Evolutionary conservation across 2,329 filamentous ascomycete species (phyloP), one percentile per base, ranked within the genome.

Genomic region (Chaetomium olivaceum): DNA sequence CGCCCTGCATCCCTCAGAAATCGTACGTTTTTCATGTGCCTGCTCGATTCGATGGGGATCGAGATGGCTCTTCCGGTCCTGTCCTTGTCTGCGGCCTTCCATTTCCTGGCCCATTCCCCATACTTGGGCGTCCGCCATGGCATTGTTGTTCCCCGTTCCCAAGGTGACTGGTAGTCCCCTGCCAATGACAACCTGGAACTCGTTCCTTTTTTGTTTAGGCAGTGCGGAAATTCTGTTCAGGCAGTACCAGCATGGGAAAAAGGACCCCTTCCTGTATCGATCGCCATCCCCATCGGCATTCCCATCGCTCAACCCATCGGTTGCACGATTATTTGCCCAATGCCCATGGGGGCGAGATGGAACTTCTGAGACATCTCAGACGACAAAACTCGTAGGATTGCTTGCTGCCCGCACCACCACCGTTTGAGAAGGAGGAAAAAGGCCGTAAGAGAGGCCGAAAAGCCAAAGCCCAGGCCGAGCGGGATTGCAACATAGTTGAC

Each of bases 1-100:
- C 70, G 65, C 68, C 68, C 70, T 62, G 68, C 59, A 50, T 63
- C 63, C 69, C 39, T 68, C 65, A 68, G 60, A 68, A 31, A 75
- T 75, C 74, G 72, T 75, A 76, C 71, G 71, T 75, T 75, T 75
- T 75, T 71, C 69, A 67, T 71, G 68, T 70, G 70, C 64, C 66
- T 69, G 62, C 59, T 70, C 64, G 69, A 60, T 70, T 69, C 72
- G 68, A 71, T 70, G 66, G 68, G 61, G 70, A 75, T 74, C 73
- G 71, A 73, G 73, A 75, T 74, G 70, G 65, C 16, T 58, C 57
- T 48, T 25, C 39, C 25, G n/a, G 36, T 48, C 51, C 59, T 55
- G 60, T 60, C 21, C 57, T 54, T 27, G 27, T n/a, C 11, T 23
- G 9, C 2, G 27, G 23, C 16, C 12, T 54, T 19, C 16, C 16